Percentiles rank a stretch among this genome's conserved stretches.
These are phyloP conservation scores for Carex scoparia DNA, from an alignment of 176 grass and related monocot species.

Conservation along the genomic window DNA sequence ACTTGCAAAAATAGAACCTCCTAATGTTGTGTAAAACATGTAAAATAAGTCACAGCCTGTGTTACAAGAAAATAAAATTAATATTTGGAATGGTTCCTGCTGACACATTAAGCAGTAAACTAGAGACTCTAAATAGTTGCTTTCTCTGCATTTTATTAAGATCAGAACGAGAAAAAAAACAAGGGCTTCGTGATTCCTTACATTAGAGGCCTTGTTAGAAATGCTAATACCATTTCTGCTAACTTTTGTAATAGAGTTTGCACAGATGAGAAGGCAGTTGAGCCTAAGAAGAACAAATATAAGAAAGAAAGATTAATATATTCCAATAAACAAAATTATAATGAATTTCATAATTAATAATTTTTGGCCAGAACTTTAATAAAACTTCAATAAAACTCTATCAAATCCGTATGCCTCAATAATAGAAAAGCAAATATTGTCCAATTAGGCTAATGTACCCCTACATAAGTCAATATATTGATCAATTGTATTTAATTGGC, in stretches of 20 bases:
- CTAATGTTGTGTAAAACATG: background rate
- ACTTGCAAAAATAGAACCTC: background rate
- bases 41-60: background rate
- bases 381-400: background rate
- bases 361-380: background rate
- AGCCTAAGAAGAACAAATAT: background rate
- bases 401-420: background rate
- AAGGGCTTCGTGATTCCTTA: constrained; percentile 21
- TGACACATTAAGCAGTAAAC: background rate
- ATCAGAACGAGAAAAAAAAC: background rate
- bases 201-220: constrained; percentile 59
- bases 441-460: background rate
- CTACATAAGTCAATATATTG: background rate
- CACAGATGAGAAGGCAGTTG: background rate
- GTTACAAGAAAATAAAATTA: background rate
- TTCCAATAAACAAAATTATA: background rate
- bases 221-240: constrained; percentile 49
- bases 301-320: background rate
- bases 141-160: background rate
- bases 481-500: background rate
- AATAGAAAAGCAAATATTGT: background rate
- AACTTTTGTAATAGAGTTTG: background rate
- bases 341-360: background rate
- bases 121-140: background rate
- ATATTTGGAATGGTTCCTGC: background rate